These are phyloP conservation scores for Cokeromyces recurvatus DNA, from an alignment of 371 early-diverging fungal species.

Conservation along the genomic window DNA sequence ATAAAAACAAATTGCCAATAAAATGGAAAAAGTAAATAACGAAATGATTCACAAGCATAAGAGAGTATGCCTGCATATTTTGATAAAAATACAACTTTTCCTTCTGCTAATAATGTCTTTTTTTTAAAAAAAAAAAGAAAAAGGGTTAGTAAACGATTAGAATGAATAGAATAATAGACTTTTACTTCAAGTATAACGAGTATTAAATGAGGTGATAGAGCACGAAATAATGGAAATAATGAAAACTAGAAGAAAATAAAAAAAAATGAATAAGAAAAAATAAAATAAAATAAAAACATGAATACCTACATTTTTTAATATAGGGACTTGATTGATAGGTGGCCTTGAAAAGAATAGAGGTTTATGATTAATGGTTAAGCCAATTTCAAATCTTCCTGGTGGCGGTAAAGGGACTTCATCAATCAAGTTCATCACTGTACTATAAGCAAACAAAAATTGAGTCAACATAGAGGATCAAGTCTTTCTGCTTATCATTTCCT, in stretches of 20 bases:
- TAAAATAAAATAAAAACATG: too few species aligned
- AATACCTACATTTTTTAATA: slow-evolving; percentile 75
- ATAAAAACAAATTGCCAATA: slow-evolving; percentile 82
- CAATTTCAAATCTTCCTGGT: slow-evolving; percentile 76
- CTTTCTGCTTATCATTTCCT: neutral
- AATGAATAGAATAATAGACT: neutral
- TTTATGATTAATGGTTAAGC: slow-evolving; percentile 57
- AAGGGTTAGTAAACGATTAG: neutral
- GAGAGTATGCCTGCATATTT: slow-evolving; percentile 69
- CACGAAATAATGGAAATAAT: slow-evolving; percentile 70
- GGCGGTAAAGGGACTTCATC: slow-evolving; percentile 78
- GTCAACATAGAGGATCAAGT: too few species aligned
- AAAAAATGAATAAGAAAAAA: neutral
- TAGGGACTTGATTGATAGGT: slow-evolving; percentile 71
- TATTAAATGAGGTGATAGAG: slow-evolving; percentile 67
- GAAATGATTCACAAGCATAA: slow-evolving; percentile 65
- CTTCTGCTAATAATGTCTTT: slow-evolving; percentile 67
- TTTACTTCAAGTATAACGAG: slow-evolving; percentile 62
- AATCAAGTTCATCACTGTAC: slow-evolving; percentile 64
- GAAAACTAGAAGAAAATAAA: slow-evolving; percentile 58
- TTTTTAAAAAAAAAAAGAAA: neutral
- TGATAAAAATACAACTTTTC: slow-evolving; percentile 73
- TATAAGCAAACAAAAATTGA: too few species aligned
- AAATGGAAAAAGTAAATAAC: slow-evolving; percentile 70
- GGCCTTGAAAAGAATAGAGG: slow-evolving; percentile 72